Base-by-base conservation (phyloP, 768 basidiomycete species). In the Cantharellus cinnabarinus region DNA sequence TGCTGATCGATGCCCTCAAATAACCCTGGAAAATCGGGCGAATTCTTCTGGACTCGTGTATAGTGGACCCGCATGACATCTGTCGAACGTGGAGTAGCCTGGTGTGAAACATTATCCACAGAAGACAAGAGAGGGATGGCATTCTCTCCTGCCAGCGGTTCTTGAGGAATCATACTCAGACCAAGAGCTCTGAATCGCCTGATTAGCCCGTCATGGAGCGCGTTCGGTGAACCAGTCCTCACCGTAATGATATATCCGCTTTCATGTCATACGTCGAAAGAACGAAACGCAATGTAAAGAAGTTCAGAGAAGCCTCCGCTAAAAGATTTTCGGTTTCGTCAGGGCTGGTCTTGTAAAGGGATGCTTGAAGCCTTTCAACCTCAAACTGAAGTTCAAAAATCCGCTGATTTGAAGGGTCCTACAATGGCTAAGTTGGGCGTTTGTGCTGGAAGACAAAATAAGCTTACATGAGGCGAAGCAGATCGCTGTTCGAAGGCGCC, bases 1-100 rank as follows among this genome's bases (percentile, higher is more conserved):
- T 73, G 85, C 70, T 95, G 93, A 65, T 94, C 86, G 53, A 91
- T 80, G 34, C 85, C 82, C 62, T 90, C 89, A 69, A 85, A 83
- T 3, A 79, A 70, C 1, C 80, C 78, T 63, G 77, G 69, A 69
- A 85, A 97, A 65, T 94, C 87, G 0, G 95, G 91, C 3, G 91
- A 93, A 37, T 79, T 76, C 65, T 77, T 79, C 67, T 97, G 85
- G 1, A 83, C 85, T 48, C 86, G 80, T 37, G 73, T 71, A 66
- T 98, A 99, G 5, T 77, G 74, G 52, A 99, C 77, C 20, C 73
- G 78, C 48, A 99, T 75, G 15, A 99, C 78, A 62, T 91, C 82
- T 58, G 75, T 71, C 2, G 54, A 40, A 29, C 20, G 20, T 29
- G 5, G 59, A 29, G 41, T 56, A 61, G 29, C 44, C 44, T 48